A percentile compares a stretch with the other conserved stretches of the same genome.
These are phyloP conservation scores for Tricholoma hemisulphureum DNA, from an alignment of 768 basidiomycete species.

Conservation along the genomic window DNA sequence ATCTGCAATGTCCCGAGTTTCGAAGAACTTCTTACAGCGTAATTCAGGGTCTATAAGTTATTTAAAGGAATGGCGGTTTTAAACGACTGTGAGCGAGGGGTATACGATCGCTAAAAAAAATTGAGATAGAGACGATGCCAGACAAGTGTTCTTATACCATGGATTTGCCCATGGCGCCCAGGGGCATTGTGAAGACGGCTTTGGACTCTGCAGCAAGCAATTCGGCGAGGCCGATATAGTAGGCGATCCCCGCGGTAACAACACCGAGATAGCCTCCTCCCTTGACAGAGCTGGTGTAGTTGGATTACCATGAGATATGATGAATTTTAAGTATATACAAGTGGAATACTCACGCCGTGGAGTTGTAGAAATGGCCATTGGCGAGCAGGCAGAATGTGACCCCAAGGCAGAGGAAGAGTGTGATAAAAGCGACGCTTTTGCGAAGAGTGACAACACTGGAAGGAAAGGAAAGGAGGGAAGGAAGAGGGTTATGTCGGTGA, in stretches of 20 bases:
- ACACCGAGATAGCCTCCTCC: slow-evolving; percentile 46
- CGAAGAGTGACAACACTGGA: slow-evolving; percentile 39
- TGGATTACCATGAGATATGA: too few relatives aligned
- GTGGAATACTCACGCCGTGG: slow-evolving; percentile 19
- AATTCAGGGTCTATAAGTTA: too few relatives aligned
- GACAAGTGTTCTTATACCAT: not conserved
- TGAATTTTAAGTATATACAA: not conserved
- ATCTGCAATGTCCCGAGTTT: too few relatives aligned
- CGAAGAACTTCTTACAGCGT: too few relatives aligned
- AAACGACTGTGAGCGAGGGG: not conserved
- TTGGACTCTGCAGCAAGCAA: slow-evolving; percentile 40
- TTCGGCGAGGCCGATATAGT: slow-evolving; percentile 47
- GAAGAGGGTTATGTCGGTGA: too few relatives aligned
- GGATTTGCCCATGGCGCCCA: slow-evolving; percentile 23
- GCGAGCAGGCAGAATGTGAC: slow-evolving; percentile 43
- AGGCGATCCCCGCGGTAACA: slow-evolving; percentile 46
- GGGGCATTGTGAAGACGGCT: slow-evolving; percentile 37
- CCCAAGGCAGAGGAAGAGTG: slow-evolving; percentile 36
- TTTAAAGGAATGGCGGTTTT: too few relatives aligned
- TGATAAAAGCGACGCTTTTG: slow-evolving; percentile 40
- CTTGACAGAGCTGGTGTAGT: slow-evolving; percentile 38
- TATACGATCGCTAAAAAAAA: not conserved
- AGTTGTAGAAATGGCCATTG: slow-evolving; percentile 34
- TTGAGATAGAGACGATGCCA: too few relatives aligned
- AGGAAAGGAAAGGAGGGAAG: not conserved